These are phyloP conservation scores for Calonectria hongkongensis DNA, from an alignment of 2,329 filamentous ascomycete genomes.

Conservation along the genomic window DNA sequence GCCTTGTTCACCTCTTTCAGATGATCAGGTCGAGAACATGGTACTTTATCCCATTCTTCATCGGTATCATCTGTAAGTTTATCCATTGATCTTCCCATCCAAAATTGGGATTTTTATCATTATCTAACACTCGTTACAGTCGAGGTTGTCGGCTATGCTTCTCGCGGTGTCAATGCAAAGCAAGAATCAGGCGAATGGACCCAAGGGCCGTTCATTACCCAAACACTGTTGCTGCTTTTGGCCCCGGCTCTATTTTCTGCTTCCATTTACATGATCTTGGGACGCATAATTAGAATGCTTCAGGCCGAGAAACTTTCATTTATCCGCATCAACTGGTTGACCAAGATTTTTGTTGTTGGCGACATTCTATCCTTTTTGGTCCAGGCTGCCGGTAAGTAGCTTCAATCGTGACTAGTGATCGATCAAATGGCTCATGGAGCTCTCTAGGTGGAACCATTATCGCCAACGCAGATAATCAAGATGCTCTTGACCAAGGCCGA, in stretches of 20 bases:
- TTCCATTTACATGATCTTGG: slow-evolving; percentile 13
- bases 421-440: neutral
- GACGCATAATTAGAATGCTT: neutral
- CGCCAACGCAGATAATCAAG: neutral
- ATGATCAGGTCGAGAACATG: slow-evolving; percentile 13
- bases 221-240: neutral
- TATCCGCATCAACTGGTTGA: slow-evolving; percentile 15
- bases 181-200: slow-evolving; percentile 50
- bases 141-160: slow-evolving; percentile 63
- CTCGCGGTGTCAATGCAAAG: slow-evolving; percentile 58
- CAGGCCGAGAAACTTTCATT: neutral
- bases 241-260: slow-evolving; percentile 6
- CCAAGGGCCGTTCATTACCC: slow-evolving; percentile 61
- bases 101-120: too few species aligned
- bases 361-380: slow-evolving; percentile 1
- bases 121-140: slow-evolving; percentile 32
- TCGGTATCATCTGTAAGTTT: slow-evolving; percentile 27
- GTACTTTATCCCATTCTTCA: slow-evolving; percentile 30
- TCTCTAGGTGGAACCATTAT: neutral
- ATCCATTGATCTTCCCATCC: neutral
- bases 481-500: slow-evolving; percentile 3
- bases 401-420: neutral
- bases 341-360: slow-evolving; percentile 14
- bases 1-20: slow-evolving; percentile 21
- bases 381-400: slow-evolving; percentile 1